Conservation (phyloP, 2,329 filamentous ascomycete species). For the Blastomyces silverae region DNA sequence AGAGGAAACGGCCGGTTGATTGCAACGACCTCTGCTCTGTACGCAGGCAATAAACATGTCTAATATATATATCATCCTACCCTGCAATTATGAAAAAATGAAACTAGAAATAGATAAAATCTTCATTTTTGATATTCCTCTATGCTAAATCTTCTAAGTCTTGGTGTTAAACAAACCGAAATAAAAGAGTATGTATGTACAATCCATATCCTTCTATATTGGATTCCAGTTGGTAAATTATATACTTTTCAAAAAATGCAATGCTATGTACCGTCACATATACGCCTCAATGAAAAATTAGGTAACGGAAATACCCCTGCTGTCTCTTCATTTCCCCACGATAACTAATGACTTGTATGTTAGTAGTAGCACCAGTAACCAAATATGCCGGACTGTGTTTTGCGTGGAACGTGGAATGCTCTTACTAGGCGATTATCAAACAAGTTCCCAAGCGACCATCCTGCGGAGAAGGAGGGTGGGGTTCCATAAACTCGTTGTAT, state of each 20-base stretch:
- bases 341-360: background rate
- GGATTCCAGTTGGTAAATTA: background rate
- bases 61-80: background rate
- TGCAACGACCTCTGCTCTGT: background rate
- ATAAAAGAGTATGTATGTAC: background rate
- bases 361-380: background rate
- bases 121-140: background rate
- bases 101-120: background rate
- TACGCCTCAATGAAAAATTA: background rate
- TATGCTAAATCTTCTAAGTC: background rate
- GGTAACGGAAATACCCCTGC: background rate
- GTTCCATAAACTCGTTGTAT: slow-evolving; percentile 15
- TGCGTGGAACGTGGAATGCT: background rate
- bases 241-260: background rate
- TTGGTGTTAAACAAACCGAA: background rate
- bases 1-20: background rate
- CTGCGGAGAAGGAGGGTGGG: slow-evolving; percentile 24
- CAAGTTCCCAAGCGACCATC: slow-evolving; percentile 30
- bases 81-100: background rate
- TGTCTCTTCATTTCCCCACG: background rate
- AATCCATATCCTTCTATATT: background rate
- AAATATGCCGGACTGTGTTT: background rate
- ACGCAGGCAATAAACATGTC: background rate
- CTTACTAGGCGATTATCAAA: slow-evolving; percentile 21
- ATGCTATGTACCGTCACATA: background rate